These are phyloP conservation scores for Citrullus amarus DNA, from an alignment of 306 rosid genomes.

Conservation along the genomic window DNA sequence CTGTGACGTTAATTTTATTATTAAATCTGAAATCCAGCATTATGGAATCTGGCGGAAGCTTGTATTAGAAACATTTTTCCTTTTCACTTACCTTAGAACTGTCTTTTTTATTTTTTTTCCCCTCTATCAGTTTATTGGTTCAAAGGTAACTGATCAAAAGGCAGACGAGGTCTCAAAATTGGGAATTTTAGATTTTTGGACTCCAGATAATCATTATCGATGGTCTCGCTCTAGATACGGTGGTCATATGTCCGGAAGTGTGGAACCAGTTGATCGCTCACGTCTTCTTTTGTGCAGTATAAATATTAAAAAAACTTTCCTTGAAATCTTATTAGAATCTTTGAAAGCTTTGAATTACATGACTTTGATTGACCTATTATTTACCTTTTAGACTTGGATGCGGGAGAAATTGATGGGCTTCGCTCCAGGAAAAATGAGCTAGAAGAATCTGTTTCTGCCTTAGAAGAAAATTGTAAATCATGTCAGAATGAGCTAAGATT, in stretches of 20 bases:
- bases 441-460: constrained; percentile 33
- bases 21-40: background rate
- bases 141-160: constrained; percentile 61
- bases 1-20: background rate
- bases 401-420: constrained; percentile 57
- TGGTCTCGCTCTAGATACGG: constrained; percentile 87
- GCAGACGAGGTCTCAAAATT: constrained; percentile 51
- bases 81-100: background rate
- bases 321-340: background rate
- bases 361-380: background rate
- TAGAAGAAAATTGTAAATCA: constrained; percentile 35
- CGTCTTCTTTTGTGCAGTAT: constrained; percentile 52
- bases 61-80: background rate
- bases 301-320: constrained; percentile 9
- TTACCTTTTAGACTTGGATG: constrained; percentile 44
- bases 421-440: constrained; percentile 41
- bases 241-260: constrained; percentile 56
- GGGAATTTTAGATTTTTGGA: constrained; percentile 74
- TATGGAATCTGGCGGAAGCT: background rate
- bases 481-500: constrained; percentile 42
- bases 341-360: background rate
- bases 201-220: constrained; percentile 76
- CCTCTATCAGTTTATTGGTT: constrained; percentile 62
- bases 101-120: background rate
- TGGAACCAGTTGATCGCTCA: constrained; percentile 45